A percentile compares a stretch with the other conserved stretches of the same genome.
Conservation (phyloP, 192 early-diverging fungal species). For the Umbelopsis sp. region DNA sequence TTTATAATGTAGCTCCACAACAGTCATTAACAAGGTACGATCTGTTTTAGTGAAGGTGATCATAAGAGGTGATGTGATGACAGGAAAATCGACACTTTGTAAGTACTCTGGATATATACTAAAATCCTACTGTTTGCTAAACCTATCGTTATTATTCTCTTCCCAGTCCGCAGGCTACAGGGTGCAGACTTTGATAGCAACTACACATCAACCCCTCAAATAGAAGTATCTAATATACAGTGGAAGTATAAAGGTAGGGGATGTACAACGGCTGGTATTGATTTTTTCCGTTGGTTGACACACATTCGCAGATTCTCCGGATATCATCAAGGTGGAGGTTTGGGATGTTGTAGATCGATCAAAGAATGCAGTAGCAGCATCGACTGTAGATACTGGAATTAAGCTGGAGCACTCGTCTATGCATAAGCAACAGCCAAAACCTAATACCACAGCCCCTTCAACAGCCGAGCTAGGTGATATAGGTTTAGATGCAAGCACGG, state of each 20-base stretch:
- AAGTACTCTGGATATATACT: constrained; percentile 24
- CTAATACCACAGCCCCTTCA: not conserved
- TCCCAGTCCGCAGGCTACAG: constrained; percentile 53
- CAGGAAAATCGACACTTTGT: constrained; percentile 60
- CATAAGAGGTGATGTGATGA: constrained; percentile 59
- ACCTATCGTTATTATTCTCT: not conserved
- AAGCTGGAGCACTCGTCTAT: constrained; percentile 33
- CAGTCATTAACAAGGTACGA: not conserved
- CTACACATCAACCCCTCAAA: constrained; percentile 58
- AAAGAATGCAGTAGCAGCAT: constrained; percentile 25
- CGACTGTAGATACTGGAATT: constrained; percentile 22
- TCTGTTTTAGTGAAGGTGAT: constrained; percentile 60
- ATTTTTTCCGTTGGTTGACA: not conserved
- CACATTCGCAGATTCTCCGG: constrained; percentile 43
- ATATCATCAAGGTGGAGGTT: constrained; percentile 63
- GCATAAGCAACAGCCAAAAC: not conserved
- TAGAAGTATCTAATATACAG: constrained; percentile 62
- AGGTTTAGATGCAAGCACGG: constrained; percentile 56
- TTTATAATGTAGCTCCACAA: not conserved
- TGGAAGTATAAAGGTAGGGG: constrained; percentile 56
- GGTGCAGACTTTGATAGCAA: constrained; percentile 43
- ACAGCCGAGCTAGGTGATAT: constrained; percentile 7
- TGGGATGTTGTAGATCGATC: constrained; percentile 66
- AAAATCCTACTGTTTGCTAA: not conserved
- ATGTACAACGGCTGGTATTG: not conserved